Evolutionary conservation across 192 early-diverging fungal species (phyloP).

Genomic region (Backusella mclennaniae): DNA sequence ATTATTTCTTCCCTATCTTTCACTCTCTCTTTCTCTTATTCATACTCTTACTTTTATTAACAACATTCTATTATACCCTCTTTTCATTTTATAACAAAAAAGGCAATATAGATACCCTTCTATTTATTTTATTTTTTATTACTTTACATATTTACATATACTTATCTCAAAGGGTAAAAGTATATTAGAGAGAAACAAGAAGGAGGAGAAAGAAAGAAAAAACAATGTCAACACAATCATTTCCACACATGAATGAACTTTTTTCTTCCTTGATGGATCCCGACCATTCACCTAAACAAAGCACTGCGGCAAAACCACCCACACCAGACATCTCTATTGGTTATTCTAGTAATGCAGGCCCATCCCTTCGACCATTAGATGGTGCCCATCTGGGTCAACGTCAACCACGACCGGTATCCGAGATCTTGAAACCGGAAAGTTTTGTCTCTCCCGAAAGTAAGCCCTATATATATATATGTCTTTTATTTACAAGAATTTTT

Average conservation of each 20-base stretch:
- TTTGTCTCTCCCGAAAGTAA: constrained; percentile 35
- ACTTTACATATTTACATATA: not conserved
- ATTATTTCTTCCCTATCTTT: not conserved
- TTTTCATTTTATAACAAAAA: not conserved
- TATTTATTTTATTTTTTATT: not conserved
- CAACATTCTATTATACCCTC: not conserved
- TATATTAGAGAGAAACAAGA: not conserved
- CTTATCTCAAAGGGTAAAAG: not conserved
- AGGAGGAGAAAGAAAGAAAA: not conserved
- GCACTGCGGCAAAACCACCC: not conserved
- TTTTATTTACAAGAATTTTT: not conserved
- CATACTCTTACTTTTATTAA: not conserved
- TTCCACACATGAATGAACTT: not conserved
- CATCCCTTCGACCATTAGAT: not conserved
- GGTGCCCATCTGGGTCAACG: not conserved
- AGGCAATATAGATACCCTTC: not conserved
- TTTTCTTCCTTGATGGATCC: constrained; percentile 2
- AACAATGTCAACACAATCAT: constrained; percentile 7
- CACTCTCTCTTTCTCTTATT: not conserved
- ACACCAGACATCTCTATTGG: not conserved
- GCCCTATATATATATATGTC: not conserved
- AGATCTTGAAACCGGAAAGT: constrained; percentile 29
- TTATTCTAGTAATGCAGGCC: not conserved
- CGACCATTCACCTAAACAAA: not conserved
- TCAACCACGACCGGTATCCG: constrained; percentile 30